Evolutionary conservation across 2,329 filamentous ascomycete genomes (phyloP), one percentile per base, ranked within the genome.

Genomic region (Phoma herbarum): DNA sequence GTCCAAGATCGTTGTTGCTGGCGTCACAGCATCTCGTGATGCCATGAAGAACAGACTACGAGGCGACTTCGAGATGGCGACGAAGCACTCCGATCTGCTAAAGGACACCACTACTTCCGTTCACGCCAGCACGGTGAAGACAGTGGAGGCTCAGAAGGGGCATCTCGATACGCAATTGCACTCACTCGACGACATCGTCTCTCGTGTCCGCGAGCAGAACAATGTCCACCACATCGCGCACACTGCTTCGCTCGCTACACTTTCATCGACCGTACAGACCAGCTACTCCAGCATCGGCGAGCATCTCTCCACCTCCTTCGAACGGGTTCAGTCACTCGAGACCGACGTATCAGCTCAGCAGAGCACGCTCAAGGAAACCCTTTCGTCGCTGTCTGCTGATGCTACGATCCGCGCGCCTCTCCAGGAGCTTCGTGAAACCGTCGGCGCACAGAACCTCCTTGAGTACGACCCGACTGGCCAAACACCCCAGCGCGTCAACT

Each of bases 141-240:
- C 96, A 57, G 93, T 98, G 12, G 91, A 94, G 70, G 89, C 90
- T 57, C 95, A 99, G 78, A 91, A 96, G 80, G 85, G 86, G 55
- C 91, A 96, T 66, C 90, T 99, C 72, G 89, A 91, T 60, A 85
- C 84, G n/a, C 92, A 98, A 77, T 93, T 99, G 86, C 86, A 88
- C 56, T 91, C 92, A 1, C 84, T 99, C 8, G 94, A 98, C 70
- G 91, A 94, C 65, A 97, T 97, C 68, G 92, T 98, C 37, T 85
- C 89, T 29, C 88, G 91, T 29, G 93, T 96, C 48, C 87, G 89
- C 60, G 86, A 86, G 1, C 90, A 96, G 70, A 98, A 97, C 74
- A 86, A 89, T 28, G 82, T 83, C 18, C 92, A 96, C 72, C 89
- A 95, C 74, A 83, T 87, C 25, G 84, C 85, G 25, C 91, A 96